These are phyloP conservation scores for Nephelium lappaceum DNA, from an alignment of 345 rosid species.

Conservation along the genomic window DNA sequence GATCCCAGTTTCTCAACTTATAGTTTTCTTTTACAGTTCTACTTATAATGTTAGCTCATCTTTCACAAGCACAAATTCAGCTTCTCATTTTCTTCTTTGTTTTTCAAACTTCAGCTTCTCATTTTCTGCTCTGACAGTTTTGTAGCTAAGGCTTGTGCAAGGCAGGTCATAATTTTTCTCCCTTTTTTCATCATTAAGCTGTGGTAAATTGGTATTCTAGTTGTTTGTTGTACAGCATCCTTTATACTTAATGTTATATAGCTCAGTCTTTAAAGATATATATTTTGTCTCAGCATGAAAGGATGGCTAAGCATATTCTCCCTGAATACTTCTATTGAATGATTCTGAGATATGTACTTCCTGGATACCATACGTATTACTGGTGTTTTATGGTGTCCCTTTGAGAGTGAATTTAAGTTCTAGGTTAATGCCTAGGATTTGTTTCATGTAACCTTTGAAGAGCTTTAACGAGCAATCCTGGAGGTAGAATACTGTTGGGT, in stretches of 20 bases:
- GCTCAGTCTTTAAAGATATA: neutral
- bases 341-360: neutral
- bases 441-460: neutral
- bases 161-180: neutral
- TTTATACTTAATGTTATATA: neutral
- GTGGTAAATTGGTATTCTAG: neutral
- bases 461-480: neutral
- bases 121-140: neutral
- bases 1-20: neutral
- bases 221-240: neutral
- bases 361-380: neutral
- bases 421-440: neutral
- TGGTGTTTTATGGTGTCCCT: neutral
- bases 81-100: neutral
- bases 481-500: neutral
- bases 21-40: neutral
- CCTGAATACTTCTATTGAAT: neutral
- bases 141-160: conserved; percentile 3
- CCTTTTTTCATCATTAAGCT: neutral
- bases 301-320: neutral
- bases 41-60: neutral
- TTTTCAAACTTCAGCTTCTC: neutral
- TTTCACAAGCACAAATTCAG: neutral
- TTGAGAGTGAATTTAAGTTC: neutral
- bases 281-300: conserved; percentile 1